Percentiles rank a stretch among this genome's conserved stretches.
phyloP scores from a whole-genome alignment of 2,329 filamentous ascomycete genomes.

The Aureobasidium leucospermi region DNA sequence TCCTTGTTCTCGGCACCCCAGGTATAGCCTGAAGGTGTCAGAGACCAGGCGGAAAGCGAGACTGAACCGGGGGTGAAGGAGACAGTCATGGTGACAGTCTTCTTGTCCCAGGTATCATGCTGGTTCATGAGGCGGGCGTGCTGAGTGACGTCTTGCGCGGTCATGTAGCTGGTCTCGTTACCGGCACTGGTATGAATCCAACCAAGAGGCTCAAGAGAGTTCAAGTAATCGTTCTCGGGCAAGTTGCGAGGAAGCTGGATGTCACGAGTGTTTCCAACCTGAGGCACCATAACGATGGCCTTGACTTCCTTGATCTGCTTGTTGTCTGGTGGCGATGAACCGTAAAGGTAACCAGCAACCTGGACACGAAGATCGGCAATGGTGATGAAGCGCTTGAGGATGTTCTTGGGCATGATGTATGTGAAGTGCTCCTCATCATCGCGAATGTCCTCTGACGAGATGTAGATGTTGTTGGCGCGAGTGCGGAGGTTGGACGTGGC shows the following conservation, averaged over 20 bases:
- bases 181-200: conserved; percentile 93
- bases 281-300: conserved; percentile 95
- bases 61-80: conserved; percentile 96
- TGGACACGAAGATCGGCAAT: conserved; percentile 95
- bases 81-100: conserved; percentile 89
- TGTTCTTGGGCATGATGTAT: conserved; percentile 98
- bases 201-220: conserved; percentile 80
- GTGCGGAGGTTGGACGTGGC: conserved; percentile 93
- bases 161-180: conserved; percentile 95
- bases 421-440: conserved; percentile 84
- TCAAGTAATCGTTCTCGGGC: conserved; percentile 85
- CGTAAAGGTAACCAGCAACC: conserved; percentile 93
- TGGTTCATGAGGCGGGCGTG: conserved; percentile 83
- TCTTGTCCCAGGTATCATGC: conserved; percentile 76
- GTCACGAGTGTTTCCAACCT: conserved; percentile 87
- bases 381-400: conserved; percentile 95
- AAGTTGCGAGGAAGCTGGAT: conserved; percentile 85
- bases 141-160: conserved; percentile 85
- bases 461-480: conserved; percentile 95
- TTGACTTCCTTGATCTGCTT: conserved; percentile 95
- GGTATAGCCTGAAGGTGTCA: conserved; percentile 87
- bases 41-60: conserved; percentile 84
- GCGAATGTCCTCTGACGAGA: conserved; percentile 88
- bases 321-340: conserved; percentile 85
- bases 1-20: conserved; percentile 98